These are phyloP conservation scores for Cystobasidium ongulense DNA, from an alignment of 768 basidiomycete species.

Conservation along the genomic window DNA sequence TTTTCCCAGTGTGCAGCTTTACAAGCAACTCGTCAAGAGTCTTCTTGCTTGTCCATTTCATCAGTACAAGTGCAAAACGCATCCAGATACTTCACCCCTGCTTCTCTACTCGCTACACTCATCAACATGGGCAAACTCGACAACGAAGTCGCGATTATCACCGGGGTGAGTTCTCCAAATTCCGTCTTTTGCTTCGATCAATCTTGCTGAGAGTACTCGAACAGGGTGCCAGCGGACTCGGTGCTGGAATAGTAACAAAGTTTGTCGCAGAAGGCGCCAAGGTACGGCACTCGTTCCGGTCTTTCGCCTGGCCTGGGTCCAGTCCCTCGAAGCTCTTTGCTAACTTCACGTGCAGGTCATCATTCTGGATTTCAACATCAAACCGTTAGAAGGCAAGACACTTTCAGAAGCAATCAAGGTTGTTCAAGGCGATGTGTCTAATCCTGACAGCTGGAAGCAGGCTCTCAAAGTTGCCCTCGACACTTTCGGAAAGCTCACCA, in stretches of 20 bases:
- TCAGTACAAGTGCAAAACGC: too few species aligned
- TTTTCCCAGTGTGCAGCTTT: too few species aligned
- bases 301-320: neutral
- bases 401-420: neutral
- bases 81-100: too few species aligned
- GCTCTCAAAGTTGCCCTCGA: neutral
- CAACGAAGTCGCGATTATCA: conserved; percentile 21
- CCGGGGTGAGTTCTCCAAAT: neutral
- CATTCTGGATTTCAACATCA: conserved; percentile 22
- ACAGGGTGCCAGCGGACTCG: conserved; percentile 7
- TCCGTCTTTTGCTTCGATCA: neutral
- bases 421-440: conserved; percentile 17
- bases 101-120: neutral
- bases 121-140: conserved; percentile 26
- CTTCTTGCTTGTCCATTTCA: too few species aligned
- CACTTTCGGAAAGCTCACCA: conserved; percentile 4
- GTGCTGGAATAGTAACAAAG: conserved; percentile 16
- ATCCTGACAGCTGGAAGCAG: conserved; percentile 9
- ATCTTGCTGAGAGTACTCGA: neutral
- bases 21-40: too few species aligned
- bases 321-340: neutral
- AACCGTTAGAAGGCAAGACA: neutral
- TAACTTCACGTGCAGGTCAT: neutral
- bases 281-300: neutral
- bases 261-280: conserved; percentile 10